Percentiles rank a stretch among this genome's conserved stretches.
Conservation (phyloP, 1,139 yeast genomes). For the Zygosaccharomyces sapae region DNA sequence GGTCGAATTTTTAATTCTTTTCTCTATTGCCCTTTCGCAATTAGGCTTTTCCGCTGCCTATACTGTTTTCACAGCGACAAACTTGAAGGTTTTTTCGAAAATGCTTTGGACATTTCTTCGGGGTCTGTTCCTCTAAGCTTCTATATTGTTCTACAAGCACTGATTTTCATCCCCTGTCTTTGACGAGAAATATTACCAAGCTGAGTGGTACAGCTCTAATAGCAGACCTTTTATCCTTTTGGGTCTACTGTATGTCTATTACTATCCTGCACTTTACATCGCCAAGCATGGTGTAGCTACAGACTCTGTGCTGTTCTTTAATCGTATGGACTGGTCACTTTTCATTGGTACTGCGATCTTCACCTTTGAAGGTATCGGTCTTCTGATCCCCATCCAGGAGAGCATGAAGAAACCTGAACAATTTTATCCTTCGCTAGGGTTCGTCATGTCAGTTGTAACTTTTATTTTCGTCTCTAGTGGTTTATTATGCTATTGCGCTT, state of each 20-base stretch:
- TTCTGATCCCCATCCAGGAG: constrained; percentile 90
- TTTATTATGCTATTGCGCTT: constrained; percentile 75
- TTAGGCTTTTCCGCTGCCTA: constrained; percentile 94
- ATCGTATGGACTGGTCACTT: constrained; percentile 67
- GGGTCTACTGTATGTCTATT: constrained; percentile 76
- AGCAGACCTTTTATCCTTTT: constrained; percentile 82
- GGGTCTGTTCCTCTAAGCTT: constrained; percentile 16
- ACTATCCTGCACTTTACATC: constrained; percentile 60
- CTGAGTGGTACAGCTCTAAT: constrained; percentile 81
- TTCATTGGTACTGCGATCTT: constrained; percentile 94
- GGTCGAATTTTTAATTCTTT: constrained; percentile 65
- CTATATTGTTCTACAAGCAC: constrained; percentile 56
- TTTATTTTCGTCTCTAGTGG: constrained; percentile 75
- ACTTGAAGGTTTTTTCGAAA: constrained; percentile 58
- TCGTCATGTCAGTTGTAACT: constrained; percentile 75
- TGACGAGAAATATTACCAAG: constrained; percentile 84
- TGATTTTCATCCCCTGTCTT: constrained; percentile 76
- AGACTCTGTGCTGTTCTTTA: constrained; percentile 49
- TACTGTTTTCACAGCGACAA: constrained; percentile 88
- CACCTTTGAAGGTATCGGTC: constrained; percentile 94
- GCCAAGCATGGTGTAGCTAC: constrained; percentile 54
- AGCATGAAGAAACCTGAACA: constrained; percentile 81
- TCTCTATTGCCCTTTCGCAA: constrained; percentile 81
- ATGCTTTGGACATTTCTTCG: constrained; percentile 29
- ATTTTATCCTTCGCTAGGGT: constrained; percentile 63